Percentiles rank a stretch among this genome's conserved stretches.
phyloP scores from a whole-genome alignment of 2,329 filamentous ascomycete genomes.

The Colletotrichum kahawae region DNA sequence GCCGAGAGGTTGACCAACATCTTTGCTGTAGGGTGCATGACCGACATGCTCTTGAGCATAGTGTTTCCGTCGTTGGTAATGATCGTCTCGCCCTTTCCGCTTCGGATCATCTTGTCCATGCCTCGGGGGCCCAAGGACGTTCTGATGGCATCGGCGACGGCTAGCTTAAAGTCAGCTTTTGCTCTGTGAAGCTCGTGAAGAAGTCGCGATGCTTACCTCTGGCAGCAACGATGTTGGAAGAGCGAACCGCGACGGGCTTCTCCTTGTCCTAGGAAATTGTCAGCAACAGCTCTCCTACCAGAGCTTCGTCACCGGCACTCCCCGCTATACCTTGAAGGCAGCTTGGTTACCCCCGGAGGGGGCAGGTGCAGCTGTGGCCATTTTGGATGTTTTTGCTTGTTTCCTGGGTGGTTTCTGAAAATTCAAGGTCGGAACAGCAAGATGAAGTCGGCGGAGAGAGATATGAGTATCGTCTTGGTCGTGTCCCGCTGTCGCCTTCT shows the following conservation, averaged over 20 bases:
- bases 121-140: constrained; percentile 95
- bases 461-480: constrained; percentile 14
- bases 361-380: constrained; percentile 51
- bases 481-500: constrained; percentile 25
- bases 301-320: constrained; percentile 27
- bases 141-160: constrained; percentile 96
- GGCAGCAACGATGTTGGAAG: constrained; percentile 95
- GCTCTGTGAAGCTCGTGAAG: background rate
- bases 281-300: constrained; percentile 41
- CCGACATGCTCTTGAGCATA: constrained; percentile 98
- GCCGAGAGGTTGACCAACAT: constrained; percentile 98
- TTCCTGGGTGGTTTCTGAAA: background rate
- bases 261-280: constrained; percentile 74
- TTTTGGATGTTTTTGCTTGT: constrained; percentile 32
- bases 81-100: constrained; percentile 93
- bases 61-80: constrained; percentile 99
- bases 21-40: constrained; percentile 99
- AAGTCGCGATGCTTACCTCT: constrained; percentile 66
- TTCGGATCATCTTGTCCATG: constrained; percentile 99
- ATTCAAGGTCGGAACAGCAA: background rate
- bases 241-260: constrained; percentile 97
- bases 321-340: constrained; percentile 58
- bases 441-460: background rate
- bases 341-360: constrained; percentile 51
- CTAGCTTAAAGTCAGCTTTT: constrained; percentile 49